phyloP scores from a whole-genome alignment of 768 basidiomycete genomes.

The Termitomyces sp. region DNA sequence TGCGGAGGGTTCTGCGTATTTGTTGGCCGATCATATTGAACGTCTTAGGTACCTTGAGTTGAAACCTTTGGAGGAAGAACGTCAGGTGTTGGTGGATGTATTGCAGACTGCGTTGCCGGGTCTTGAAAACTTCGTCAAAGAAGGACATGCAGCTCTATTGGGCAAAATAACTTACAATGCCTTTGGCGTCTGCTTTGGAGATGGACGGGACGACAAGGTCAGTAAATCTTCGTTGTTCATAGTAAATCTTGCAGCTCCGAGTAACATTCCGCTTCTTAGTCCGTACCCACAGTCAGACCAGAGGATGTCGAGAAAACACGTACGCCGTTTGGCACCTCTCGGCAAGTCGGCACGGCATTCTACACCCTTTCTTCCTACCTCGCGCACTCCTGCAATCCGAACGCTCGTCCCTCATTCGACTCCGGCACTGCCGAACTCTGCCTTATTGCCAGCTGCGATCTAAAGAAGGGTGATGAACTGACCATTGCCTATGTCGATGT shows the following conservation, averaged over 20 bases:
- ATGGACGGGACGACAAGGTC: conserved; percentile 71
- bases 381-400: conserved; percentile 71
- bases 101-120: conserved; percentile 63
- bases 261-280: conserved; percentile 29
- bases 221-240: conserved; percentile 10
- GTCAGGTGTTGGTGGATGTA: conserved; percentile 45
- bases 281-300: conserved; percentile 45
- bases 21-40: conserved; percentile 73
- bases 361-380: conserved; percentile 78
- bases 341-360: conserved; percentile 71
- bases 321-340: conserved; percentile 69
- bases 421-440: conserved; percentile 65
- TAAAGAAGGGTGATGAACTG: conserved; percentile 74
- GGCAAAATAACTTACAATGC: conserved; percentile 77
- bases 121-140: conserved; percentile 65
- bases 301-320: conserved; percentile 74
- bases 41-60: conserved; percentile 64
- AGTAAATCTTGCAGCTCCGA: background rate
- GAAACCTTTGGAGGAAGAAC: conserved; percentile 42
- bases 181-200: conserved; percentile 64
- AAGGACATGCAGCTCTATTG: conserved; percentile 52
- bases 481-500: conserved; percentile 76
- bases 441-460: conserved; percentile 58
- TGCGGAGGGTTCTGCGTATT: conserved; percentile 49
- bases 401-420: conserved; percentile 58